phyloP scores from a whole-genome alignment of 768 basidiomycete species.

The Xanthoconium purpureum region DNA sequence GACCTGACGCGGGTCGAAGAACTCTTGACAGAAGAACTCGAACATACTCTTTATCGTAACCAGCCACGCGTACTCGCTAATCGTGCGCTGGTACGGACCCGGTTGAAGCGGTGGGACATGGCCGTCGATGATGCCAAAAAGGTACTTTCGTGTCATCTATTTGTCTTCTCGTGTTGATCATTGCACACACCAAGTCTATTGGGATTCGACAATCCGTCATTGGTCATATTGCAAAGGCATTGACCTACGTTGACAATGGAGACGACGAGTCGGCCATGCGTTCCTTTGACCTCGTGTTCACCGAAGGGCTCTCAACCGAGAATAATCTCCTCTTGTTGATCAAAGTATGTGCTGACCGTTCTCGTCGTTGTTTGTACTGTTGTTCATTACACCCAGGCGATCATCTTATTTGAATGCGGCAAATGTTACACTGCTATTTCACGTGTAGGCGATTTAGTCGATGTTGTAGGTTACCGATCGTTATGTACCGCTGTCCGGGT shows the following conservation, averaged over 20 bases:
- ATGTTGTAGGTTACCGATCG: not conserved
- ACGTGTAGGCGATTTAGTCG: slow-evolving; percentile 3
- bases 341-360: not conserved
- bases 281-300: slow-evolving; percentile 11
- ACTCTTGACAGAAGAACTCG: slow-evolving; percentile 1
- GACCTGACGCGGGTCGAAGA: not conserved
- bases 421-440: slow-evolving; percentile 4
- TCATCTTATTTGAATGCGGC: slow-evolving; percentile 8
- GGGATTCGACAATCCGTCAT: not conserved
- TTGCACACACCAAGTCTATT: not conserved
- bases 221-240: not conserved
- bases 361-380: fast-evolving
- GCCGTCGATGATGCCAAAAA: slow-evolving; percentile 1
- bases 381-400: not conserved
- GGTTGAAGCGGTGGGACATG: not conserved
- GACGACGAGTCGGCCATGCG: not conserved
- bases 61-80: not conserved
- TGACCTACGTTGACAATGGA: not conserved
- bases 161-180: not conserved
- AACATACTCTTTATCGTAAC: not conserved
- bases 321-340: slow-evolving; percentile 7
- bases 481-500: slow-evolving; percentile 2
- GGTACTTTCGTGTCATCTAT: not conserved
- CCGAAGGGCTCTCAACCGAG: not conserved
- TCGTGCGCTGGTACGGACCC: not conserved